Evolutionary conservation across 352 stramenopile genomes (phyloP).

Genomic region (Pilasporangium apinafurcum): DNA sequence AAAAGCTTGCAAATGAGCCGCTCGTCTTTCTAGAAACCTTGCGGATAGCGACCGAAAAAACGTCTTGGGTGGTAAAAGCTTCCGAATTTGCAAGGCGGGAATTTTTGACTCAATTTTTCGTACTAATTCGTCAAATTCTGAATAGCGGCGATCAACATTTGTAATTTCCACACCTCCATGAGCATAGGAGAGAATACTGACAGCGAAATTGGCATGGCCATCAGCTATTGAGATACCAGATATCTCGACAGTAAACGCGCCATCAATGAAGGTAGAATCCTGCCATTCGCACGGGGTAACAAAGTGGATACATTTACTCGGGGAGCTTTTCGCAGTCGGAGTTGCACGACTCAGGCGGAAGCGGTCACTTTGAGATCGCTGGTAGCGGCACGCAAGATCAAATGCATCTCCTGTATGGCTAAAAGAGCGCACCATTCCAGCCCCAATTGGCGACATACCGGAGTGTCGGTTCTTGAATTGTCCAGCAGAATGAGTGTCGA

Average conservation of each 20-base stretch:
- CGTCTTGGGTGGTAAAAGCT: slow-evolving; percentile 64
- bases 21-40: slow-evolving; percentile 54
- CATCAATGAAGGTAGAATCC: slow-evolving; percentile 27
- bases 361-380: slow-evolving; percentile 10
- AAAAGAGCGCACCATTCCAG: slow-evolving; percentile 13
- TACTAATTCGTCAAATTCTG: slow-evolving; percentile 59
- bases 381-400: slow-evolving; percentile 7
- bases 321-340: background rate
- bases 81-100: slow-evolving; percentile 30
- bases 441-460: slow-evolving; percentile 10
- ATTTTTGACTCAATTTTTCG: slow-evolving; percentile 51
- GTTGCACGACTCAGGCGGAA: slow-evolving; percentile 2
- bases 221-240: slow-evolving; percentile 40
- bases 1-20: slow-evolving; percentile 53
- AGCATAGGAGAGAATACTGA: slow-evolving; percentile 55
- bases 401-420: slow-evolving; percentile 21
- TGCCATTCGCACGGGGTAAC: slow-evolving; percentile 46
- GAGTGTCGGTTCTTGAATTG: slow-evolving; percentile 31
- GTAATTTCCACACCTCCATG: slow-evolving; percentile 29
- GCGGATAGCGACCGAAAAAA: slow-evolving; percentile 54
- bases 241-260: slow-evolving; percentile 70
- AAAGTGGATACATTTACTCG: slow-evolving; percentile 51
- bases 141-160: slow-evolving; percentile 57
- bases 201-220: slow-evolving; percentile 42
- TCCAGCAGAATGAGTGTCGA: slow-evolving; percentile 14